These are phyloP conservation scores for Globisporangium camurandrum DNA, from an alignment of 352 stramenopile species.

Conservation along the genomic window DNA sequence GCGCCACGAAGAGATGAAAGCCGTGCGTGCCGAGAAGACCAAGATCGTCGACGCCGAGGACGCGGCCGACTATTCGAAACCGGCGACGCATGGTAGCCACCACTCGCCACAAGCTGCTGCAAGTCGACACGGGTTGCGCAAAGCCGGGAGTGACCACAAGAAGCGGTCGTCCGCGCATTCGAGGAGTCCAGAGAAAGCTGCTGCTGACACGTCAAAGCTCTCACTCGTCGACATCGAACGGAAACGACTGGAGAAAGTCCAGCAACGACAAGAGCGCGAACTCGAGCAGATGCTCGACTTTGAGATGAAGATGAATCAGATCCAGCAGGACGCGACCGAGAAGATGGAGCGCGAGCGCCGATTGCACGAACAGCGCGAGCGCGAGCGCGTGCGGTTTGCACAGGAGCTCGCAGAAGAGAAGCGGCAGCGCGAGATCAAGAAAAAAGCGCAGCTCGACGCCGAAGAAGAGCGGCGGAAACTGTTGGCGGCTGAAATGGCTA, in stretches of 20 bases:
- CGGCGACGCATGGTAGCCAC: conserved; percentile 8
- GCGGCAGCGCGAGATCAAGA: conserved; percentile 71
- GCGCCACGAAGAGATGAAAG: conserved; percentile 88
- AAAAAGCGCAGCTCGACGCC: conserved; percentile 74
- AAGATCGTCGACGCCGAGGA: conserved; percentile 51
- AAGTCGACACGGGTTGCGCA: too few species aligned
- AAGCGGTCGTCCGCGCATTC: conserved; percentile 13
- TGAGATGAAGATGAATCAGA: conserved; percentile 85
- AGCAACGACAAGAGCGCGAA: conserved; percentile 66
- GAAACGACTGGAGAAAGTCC: conserved; percentile 66
- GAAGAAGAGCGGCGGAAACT: conserved; percentile 71
- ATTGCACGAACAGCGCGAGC: conserved; percentile 60
- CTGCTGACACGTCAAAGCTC: conserved; percentile 13
- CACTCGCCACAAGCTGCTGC: too few species aligned
- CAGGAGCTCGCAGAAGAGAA: conserved; percentile 72
- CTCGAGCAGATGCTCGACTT: conserved; percentile 90
- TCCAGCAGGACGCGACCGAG: conserved; percentile 66
- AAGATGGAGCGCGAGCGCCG: conserved; percentile 63
- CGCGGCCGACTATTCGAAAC: conserved; percentile 2
- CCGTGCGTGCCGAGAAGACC: conserved; percentile 72
- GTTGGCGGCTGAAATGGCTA: conserved; percentile 58
- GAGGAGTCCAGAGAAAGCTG: conserved; percentile 10
- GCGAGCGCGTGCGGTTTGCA: conserved; percentile 48
- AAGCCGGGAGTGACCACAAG: too few species aligned
- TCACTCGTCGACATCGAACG: conserved; percentile 64